Conservation (phyloP, 2,329 filamentous ascomycete species). For the Bipolaris sorokiniana region DNA sequence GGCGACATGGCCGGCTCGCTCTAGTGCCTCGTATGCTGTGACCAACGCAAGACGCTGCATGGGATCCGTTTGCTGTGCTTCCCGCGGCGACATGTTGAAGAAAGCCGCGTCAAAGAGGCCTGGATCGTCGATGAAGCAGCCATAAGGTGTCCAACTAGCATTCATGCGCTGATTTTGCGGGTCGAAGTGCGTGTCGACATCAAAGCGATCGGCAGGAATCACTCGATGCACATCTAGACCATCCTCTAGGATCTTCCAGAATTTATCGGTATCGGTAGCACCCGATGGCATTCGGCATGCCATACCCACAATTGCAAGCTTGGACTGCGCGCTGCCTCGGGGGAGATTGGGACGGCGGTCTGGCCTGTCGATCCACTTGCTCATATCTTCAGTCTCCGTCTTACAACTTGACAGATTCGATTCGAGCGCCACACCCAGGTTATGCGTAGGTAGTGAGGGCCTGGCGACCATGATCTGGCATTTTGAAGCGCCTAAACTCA, state of each 20-base stretch:
- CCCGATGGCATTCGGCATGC: conserved; percentile 74
- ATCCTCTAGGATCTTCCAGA: conserved; percentile 77
- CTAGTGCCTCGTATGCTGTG: conserved; percentile 80
- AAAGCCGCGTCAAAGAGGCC: conserved; percentile 81
- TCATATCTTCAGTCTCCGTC: neutral
- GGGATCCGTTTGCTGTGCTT: conserved; percentile 80
- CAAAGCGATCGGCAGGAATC: conserved; percentile 74
- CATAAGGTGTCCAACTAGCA: conserved; percentile 76
- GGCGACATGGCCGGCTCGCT: conserved; percentile 78
- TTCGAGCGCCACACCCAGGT: neutral
- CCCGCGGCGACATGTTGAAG: conserved; percentile 85
- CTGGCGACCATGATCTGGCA: neutral
- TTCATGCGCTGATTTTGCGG: conserved; percentile 74
- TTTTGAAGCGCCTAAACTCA: no score
- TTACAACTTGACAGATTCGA: neutral
- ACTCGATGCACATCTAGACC: conserved; percentile 75
- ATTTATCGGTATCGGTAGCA: conserved; percentile 70
- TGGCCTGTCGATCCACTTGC: neutral
- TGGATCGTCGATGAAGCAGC: conserved; percentile 77
- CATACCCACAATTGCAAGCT: conserved; percentile 85
- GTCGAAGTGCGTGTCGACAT: conserved; percentile 73
- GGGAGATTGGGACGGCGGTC: neutral
- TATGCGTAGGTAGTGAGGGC: neutral
- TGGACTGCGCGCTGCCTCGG: conserved; percentile 40
- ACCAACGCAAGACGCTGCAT: conserved; percentile 78